Evolutionary conservation across 2,329 filamentous ascomycete genomes (phyloP), one percentile per base, ranked within the genome.

Genomic region (Alternaria ventricosa): DNA sequence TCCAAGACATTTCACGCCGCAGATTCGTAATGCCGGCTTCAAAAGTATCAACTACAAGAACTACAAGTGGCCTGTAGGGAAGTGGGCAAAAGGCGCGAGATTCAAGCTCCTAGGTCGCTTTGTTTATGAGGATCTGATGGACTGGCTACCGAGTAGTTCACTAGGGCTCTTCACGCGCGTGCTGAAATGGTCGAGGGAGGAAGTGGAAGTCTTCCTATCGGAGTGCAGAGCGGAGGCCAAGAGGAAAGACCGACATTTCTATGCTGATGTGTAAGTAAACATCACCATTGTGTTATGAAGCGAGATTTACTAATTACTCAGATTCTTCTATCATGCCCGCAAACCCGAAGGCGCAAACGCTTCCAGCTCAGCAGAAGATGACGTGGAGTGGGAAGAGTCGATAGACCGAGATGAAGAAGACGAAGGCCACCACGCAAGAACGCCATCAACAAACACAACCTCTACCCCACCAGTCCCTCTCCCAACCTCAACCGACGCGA

Each of bases 1-100:
- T 7, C 81, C 84, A n/a, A 75, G 74, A 4, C 66, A 78, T 10
- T 81, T 84, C 63, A 75, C 65, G 1, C 65, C 70, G 1, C 65
- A 66, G 20, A 55, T 78, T 4, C 73, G 67, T 4, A 49, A 65
- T 5, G 66, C 68, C 2, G 75, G 77, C 12, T 79, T 79, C 55
- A 64, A 66, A 0, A 67, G 75, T 15, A 61, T 78, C 33, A 70
- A 73, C 9, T 44, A 71, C n/a, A 74, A 76, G 55, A 65, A 60
- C 3, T 70, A 71, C 65, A 78, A 78, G 51, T 79, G 76, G 77
- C 75, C 76, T 0, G 57, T 76, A 4, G 75, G 75, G 1, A 68
- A 64, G 25, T 78, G 75, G 75, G 73, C 74, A 10, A 77, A 76
- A 45, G 75, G 75, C n/a, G 63, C 68, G 3, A 74, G 71, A 25